A percentile compares a stretch with the other conserved stretches of the same genome.
Evolutionary conservation across 2,329 filamentous ascomycete genomes (phyloP).

Genomic region (Xylogone sp.): DNA sequence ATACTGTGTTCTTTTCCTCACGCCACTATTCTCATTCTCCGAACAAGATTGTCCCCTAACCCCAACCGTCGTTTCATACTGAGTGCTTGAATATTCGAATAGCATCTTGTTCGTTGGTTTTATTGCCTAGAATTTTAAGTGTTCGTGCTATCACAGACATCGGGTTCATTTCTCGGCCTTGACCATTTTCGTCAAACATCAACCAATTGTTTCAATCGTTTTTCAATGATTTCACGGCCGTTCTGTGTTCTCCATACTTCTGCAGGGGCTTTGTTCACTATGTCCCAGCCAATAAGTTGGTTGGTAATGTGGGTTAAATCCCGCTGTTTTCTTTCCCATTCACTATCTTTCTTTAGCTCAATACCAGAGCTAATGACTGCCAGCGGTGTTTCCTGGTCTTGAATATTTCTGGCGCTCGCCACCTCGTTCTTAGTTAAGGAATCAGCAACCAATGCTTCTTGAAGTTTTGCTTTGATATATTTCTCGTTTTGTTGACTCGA

Average conservation of each 20-base stretch:
- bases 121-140: too few species aligned
- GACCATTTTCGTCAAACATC: too few species aligned
- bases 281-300: conserved; percentile 78
- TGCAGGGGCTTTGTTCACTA: conserved; percentile 80
- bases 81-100: too few species aligned
- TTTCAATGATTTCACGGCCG: conserved; percentile 73
- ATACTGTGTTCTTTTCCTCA: too few species aligned
- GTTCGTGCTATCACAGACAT: too few species aligned
- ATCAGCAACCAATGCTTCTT: conserved; percentile 85
- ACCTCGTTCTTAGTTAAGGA: conserved; percentile 84
- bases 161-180: too few species aligned
- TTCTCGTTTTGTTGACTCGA: conserved; percentile 77
- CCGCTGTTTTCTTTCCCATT: conserved; percentile 82
- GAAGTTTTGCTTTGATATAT: conserved; percentile 83
- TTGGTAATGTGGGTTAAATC: conserved; percentile 78
- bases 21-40: too few species aligned
- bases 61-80: too few species aligned
- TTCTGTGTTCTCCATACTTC: conserved; percentile 77
- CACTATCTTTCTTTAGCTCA: conserved; percentile 58
- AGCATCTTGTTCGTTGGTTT: too few species aligned
- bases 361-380: conserved; percentile 80
- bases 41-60: too few species aligned
- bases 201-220: conserved; percentile 69
- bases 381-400: conserved; percentile 70
- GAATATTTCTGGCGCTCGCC: conserved; percentile 72